phyloP scores from a whole-genome alignment of 345 rosid genomes.

The Zanthoxylum bungeanum region DNA sequence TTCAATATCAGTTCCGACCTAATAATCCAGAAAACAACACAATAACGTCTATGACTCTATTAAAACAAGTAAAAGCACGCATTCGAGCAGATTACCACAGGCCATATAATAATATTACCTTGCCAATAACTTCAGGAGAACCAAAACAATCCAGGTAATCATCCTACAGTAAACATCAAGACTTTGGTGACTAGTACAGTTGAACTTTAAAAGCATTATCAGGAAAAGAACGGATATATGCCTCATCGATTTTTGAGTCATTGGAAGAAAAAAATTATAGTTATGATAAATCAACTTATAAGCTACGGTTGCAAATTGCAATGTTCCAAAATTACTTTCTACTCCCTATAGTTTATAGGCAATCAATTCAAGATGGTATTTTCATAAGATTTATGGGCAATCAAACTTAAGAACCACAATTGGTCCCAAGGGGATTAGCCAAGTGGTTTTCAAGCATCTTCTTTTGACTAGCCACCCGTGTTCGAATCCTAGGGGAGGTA shows the following conservation, averaged over 20 bases:
- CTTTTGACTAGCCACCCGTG: background rate
- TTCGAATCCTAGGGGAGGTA: background rate
- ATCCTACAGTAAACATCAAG: constrained; percentile 26
- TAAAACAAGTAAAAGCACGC: background rate
- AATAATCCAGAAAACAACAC: background rate
- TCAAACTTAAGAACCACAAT: background rate
- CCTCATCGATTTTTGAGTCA: background rate
- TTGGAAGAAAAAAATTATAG: background rate
- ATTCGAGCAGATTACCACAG: background rate
- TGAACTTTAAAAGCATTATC: background rate
- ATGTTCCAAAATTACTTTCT: background rate
- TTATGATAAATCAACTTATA: background rate
- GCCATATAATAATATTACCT: constrained; percentile 23
- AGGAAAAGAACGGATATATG: background rate
- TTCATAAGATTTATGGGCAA: background rate
- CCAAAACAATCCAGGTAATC: constrained; percentile 49
- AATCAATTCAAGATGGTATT: background rate
- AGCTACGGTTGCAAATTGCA: background rate
- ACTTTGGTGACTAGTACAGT: background rate
- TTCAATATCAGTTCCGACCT: constrained; percentile 31
- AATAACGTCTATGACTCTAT: background rate
- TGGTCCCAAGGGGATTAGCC: background rate
- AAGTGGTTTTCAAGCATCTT: background rate
- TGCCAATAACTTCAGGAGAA: constrained; percentile 38
- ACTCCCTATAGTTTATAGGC: background rate